Percentiles rank a stretch among this genome's conserved stretches.
Conservation (phyloP, 306 rosid genomes). For the Crotalaria pallida region DNA sequence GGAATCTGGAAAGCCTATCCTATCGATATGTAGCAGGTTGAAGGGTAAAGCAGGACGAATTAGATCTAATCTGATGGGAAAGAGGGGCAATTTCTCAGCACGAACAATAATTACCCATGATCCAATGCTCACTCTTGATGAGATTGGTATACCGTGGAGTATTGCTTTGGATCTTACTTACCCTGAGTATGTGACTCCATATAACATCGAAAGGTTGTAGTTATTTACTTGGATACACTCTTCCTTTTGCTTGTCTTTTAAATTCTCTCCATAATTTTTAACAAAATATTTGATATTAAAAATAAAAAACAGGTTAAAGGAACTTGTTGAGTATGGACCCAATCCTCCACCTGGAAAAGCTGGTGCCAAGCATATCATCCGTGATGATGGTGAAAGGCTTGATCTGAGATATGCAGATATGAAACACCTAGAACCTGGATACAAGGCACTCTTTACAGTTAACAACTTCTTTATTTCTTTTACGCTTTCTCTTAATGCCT, state of each 20-base stretch:
- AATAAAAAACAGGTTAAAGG: conserved; percentile 83
- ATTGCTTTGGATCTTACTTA: conserved; percentile 93
- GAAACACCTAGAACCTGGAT: conserved; percentile 99
- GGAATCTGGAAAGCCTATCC: conserved; percentile 96
- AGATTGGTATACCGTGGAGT: conserved; percentile 98
- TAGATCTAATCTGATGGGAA: conserved; percentile 97
- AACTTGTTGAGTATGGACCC: conserved; percentile 95
- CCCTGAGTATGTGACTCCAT: conserved; percentile 98
- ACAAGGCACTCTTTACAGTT: conserved; percentile 52
- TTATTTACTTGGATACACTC: not conserved
- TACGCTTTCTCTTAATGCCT: not conserved
- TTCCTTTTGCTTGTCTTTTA: not conserved
- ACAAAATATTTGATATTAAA: not conserved
- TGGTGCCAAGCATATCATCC: conserved; percentile 96
- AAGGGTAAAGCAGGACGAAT: conserved; percentile 98
- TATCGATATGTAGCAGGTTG: conserved; percentile 96
- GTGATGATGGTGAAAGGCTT: conserved; percentile 98
- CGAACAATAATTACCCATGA: conserved; percentile 97
- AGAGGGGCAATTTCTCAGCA: conserved; percentile 96
- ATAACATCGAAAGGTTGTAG: conserved; percentile 90
- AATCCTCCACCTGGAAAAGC: conserved; percentile 99
- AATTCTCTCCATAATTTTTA: not conserved
- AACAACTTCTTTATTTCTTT: not conserved
- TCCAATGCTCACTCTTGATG: conserved; percentile 86
- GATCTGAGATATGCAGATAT: conserved; percentile 94